Conservation (phyloP, 441 rosid genomes). For the Kokia cookei region DNA sequence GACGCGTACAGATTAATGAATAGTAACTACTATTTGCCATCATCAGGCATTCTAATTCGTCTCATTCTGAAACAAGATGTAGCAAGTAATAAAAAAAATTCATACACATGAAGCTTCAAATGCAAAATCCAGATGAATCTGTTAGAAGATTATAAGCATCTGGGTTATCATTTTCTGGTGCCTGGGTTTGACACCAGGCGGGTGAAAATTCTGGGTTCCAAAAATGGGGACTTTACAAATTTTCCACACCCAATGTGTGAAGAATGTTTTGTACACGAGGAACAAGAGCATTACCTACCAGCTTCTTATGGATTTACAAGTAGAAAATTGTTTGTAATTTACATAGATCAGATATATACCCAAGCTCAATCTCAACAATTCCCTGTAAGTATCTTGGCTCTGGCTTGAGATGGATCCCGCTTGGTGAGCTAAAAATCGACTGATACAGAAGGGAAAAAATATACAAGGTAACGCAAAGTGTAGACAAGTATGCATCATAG, state of each 20-base stretch:
- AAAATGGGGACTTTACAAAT: constrained; percentile 38
- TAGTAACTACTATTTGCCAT: not conserved
- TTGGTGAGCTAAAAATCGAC: constrained; percentile 46
- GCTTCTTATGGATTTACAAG: constrained; percentile 43
- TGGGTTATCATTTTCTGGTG: constrained; percentile 24
- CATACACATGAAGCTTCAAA: constrained; percentile 28
- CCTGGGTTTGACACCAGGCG: constrained; percentile 18
- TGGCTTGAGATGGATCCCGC: constrained; percentile 70
- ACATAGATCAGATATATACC: constrained; percentile 20
- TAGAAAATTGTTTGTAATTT: constrained; percentile 26
- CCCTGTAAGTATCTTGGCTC: constrained; percentile 62
- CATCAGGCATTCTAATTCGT: not conserved
- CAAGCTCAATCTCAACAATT: constrained; percentile 19
- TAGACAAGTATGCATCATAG: not conserved
- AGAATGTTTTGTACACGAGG: constrained; percentile 20
- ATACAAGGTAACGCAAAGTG: not conserved
- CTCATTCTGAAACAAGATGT: not conserved
- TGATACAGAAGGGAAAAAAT: constrained; percentile 20
- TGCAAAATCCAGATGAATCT: constrained; percentile 24
- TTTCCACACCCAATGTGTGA: constrained; percentile 26
- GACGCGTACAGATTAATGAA: not conserved
- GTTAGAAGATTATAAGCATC: constrained; percentile 4
- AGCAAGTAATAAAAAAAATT: constrained; percentile 4
- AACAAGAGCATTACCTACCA: constrained; percentile 35
- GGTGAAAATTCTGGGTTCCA: constrained; percentile 30